These are phyloP conservation scores for Xerocomellus intermedius DNA, from an alignment of 768 basidiomycete genomes.

Conservation along the genomic window DNA sequence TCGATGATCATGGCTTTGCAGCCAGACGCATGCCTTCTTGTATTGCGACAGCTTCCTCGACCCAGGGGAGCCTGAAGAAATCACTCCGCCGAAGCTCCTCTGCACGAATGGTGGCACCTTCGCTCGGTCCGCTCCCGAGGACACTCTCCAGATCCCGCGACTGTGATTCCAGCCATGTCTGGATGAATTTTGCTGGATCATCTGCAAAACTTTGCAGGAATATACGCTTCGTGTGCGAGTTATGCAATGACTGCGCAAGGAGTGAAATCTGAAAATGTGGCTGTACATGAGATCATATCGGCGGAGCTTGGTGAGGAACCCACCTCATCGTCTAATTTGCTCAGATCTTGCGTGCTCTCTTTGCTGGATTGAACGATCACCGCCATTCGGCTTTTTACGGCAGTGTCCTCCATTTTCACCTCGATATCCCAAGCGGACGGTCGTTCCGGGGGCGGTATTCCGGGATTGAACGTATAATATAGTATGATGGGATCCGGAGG, in stretches of 20 bases:
- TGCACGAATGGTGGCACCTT: slow-evolving; percentile 75
- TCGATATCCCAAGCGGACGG: slow-evolving; percentile 86
- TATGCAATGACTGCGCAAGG: slow-evolving; percentile 80
- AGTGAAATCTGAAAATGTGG: slow-evolving; percentile 63
- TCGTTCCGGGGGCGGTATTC: slow-evolving; percentile 60
- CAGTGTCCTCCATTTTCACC: slow-evolving; percentile 79
- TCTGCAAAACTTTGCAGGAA: slow-evolving; percentile 82
- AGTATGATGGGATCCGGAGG: slow-evolving; percentile 81
- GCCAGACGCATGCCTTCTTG: slow-evolving; percentile 79
- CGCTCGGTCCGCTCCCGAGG: slow-evolving; percentile 82
- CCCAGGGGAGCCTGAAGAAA: slow-evolving; percentile 91
- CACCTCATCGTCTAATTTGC: slow-evolving; percentile 87
- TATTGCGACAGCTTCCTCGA: slow-evolving; percentile 81
- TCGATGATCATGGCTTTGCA: slow-evolving; percentile 36
- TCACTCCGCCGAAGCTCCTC: slow-evolving; percentile 88
- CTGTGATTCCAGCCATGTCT: slow-evolving; percentile 90
- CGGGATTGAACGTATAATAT: slow-evolving; percentile 71
- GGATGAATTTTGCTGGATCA: slow-evolving; percentile 78
- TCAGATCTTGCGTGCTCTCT: slow-evolving; percentile 64
- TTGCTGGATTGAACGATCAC: slow-evolving; percentile 68
- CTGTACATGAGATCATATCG: slow-evolving; percentile 19
- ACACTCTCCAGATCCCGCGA: slow-evolving; percentile 87
- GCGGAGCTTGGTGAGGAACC: background rate
- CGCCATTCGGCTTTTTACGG: slow-evolving; percentile 70
- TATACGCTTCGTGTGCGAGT: slow-evolving; percentile 81